Evolutionary conservation across 169 alveolate species (phyloP).

Genomic region (Babesia divergens): DNA sequence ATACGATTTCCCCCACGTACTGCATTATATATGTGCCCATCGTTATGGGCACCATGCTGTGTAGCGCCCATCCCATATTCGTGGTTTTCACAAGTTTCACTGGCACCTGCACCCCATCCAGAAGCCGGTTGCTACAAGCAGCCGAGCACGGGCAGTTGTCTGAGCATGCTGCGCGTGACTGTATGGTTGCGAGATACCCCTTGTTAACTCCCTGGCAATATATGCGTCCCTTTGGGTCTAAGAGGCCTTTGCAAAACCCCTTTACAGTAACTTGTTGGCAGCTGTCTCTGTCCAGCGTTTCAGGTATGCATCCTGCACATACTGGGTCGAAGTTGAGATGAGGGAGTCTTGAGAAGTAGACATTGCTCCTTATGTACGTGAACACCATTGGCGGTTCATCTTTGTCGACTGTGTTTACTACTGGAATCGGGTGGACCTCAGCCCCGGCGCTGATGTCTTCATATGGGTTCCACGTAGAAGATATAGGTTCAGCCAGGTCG

Average conservation of each 20-base stretch:
- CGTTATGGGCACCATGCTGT: conserved; percentile 62
- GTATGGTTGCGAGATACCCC: conserved; percentile 63
- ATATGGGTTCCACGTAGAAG: conserved; percentile 73
- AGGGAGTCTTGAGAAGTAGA: conserved; percentile 68
- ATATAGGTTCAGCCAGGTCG: conserved; percentile 69
- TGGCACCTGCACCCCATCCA: conserved; percentile 74
- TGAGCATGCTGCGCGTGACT: conserved; percentile 71
- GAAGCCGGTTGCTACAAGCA: conserved; percentile 67
- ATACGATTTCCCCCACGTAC: conserved; percentile 83
- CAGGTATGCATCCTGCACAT: conserved; percentile 73
- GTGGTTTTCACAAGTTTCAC: conserved; percentile 69
- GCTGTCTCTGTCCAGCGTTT: conserved; percentile 31
- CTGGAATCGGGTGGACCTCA: conserved; percentile 73
- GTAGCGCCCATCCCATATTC: conserved; percentile 74
- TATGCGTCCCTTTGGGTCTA: conserved; percentile 54
- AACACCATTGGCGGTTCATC: conserved; percentile 75
- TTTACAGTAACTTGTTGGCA: conserved; percentile 51
- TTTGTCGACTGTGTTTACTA: conserved; percentile 71
- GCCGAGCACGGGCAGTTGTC: conserved; percentile 77
- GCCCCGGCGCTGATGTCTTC: conserved; percentile 76
- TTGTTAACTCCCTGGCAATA: conserved; percentile 71
- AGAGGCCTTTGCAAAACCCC: conserved; percentile 69
- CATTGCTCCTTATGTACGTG: conserved; percentile 67
- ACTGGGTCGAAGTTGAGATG: conserved; percentile 66
- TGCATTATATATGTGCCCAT: conserved; percentile 81